Percentiles rank a stretch among this genome's conserved stretches.
phyloP scores from a whole-genome alignment of 805 yeast genomes.

The Lipomyces japonicus region DNA sequence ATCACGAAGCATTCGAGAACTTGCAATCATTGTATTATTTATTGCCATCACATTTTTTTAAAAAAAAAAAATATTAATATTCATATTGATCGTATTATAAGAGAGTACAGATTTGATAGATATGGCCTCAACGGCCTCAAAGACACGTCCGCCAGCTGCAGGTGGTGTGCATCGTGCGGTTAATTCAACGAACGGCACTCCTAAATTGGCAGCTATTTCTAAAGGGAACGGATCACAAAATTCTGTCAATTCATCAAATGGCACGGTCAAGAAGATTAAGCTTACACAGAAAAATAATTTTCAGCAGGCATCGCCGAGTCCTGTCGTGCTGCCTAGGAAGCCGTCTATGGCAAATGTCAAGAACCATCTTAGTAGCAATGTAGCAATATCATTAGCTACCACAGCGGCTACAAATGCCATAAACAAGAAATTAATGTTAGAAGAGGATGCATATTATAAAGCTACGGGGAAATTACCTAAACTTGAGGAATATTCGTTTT shows the following conservation, averaged over 20 bases:
- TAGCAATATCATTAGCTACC: conserved; percentile 5
- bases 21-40: too few relatives aligned
- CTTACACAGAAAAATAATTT: conserved; percentile 16
- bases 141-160: conserved; percentile 25
- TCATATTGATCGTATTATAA: too few relatives aligned
- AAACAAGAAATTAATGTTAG: conserved; percentile 2
- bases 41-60: too few relatives aligned
- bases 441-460: conserved; percentile 12
- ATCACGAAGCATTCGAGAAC: too few relatives aligned
- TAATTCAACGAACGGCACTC: conserved; percentile 6
- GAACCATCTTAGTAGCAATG: conserved; percentile 8
- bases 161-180: neutral
- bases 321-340: conserved; percentile 5
- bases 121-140: conserved; percentile 26
- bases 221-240: neutral
- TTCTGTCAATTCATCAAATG: neutral
- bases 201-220: conserved; percentile 2
- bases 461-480: conserved; percentile 3
- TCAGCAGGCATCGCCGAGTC: neutral
- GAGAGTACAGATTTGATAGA: too few relatives aligned
- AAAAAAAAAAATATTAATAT: too few relatives aligned
- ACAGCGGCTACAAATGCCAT: conserved; percentile 3
- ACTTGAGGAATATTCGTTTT: conserved; percentile 17
- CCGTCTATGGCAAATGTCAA: conserved; percentile 7
- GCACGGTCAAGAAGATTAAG: conserved; percentile 21